Evolutionary conservation across 2,329 filamentous ascomycete species (phyloP).

Genomic region (Pezicula rhizophila): DNA sequence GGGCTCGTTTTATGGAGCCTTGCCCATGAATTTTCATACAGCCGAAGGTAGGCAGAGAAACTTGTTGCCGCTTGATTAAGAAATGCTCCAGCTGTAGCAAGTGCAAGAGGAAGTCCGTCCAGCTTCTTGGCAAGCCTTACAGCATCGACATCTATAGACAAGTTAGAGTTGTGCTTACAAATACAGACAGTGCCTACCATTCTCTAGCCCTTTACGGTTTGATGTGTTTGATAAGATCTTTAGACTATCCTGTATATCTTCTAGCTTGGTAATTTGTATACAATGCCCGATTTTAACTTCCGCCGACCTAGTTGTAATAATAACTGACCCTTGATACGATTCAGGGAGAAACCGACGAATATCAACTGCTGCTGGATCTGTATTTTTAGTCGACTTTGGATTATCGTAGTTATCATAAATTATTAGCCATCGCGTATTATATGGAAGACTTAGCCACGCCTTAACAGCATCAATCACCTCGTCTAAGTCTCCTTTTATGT

Average conservation of each 20-base stretch:
- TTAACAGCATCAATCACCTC: conserved; percentile 5
- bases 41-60: conserved; percentile 34
- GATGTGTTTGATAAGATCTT: conserved; percentile 3
- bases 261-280: conserved; percentile 4
- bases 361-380: conserved; percentile 2
- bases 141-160: conserved; percentile 4
- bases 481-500: conserved; percentile 1
- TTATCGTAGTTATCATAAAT: too few species aligned
- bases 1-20: too few species aligned
- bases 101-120: background rate
- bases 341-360: conserved; percentile 4
- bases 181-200: conserved; percentile 1
- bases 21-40: too few species aligned
- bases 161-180: background rate
- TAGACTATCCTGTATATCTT: conserved; percentile 6
- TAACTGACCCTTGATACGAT: conserved; percentile 6
- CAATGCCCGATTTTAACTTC: conserved; percentile 1
- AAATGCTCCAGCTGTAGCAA: background rate
- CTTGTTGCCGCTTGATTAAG: background rate
- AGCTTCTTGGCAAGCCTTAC: conserved; percentile 10
- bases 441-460: conserved; percentile 4
- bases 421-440: conserved; percentile 26
- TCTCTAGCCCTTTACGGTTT: background rate
- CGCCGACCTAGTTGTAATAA: conserved; percentile 8
- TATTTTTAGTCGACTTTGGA: conserved; percentile 6